Percentiles rank a stretch among this genome's conserved stretches.
phyloP scores from a whole-genome alignment of 768 basidiomycete genomes.

The Rhodotorula babjevae region DNA sequence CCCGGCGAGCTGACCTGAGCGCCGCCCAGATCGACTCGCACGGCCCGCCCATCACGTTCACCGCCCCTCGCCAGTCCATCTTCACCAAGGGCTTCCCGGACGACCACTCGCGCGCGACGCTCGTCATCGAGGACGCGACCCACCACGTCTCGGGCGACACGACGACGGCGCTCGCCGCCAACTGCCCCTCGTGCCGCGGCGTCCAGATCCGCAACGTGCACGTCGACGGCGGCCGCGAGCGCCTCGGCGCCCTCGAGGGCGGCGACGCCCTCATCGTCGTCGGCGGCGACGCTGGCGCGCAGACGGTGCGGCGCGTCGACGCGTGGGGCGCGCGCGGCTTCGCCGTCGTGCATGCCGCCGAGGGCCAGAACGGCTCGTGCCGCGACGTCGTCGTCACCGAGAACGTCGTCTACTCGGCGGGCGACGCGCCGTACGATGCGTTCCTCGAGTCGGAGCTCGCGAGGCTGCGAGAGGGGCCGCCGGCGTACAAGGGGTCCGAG shows the following conservation, averaged over 20 bases:
- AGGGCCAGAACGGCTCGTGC: constrained; percentile 16
- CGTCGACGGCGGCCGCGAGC: constrained; percentile 31
- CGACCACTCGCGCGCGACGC: constrained; percentile 28
- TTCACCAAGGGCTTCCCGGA: constrained; percentile 27
- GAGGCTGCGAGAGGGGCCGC: constrained; percentile 28
- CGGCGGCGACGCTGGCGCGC: constrained; percentile 26
- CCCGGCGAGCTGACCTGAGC: neutral
- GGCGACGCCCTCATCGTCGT: constrained; percentile 32
- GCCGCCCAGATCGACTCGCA: constrained; percentile 18
- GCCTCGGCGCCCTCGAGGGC: constrained; percentile 23
- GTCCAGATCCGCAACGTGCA: constrained; percentile 15
- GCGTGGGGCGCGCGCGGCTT: constrained; percentile 31
- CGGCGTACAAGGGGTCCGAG: constrained; percentile 20
- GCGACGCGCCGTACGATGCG: constrained; percentile 34
- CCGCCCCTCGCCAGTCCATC: constrained; percentile 27
- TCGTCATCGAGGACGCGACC: constrained; percentile 20
- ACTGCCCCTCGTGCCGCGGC: constrained; percentile 17
- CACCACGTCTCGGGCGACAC: constrained; percentile 20
- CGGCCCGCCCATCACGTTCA: constrained; percentile 29
- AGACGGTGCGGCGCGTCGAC: constrained; percentile 22
- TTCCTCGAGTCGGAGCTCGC: constrained; percentile 32
- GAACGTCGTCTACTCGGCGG: constrained; percentile 31
- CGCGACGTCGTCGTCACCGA: constrained; percentile 20
- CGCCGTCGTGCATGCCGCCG: constrained; percentile 27
- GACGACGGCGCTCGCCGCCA: constrained; percentile 32